Evolutionary conservation across 306 rosid species (phyloP), one percentile per base, ranked within the genome.

Genomic region (Vigna nakashimae): DNA sequence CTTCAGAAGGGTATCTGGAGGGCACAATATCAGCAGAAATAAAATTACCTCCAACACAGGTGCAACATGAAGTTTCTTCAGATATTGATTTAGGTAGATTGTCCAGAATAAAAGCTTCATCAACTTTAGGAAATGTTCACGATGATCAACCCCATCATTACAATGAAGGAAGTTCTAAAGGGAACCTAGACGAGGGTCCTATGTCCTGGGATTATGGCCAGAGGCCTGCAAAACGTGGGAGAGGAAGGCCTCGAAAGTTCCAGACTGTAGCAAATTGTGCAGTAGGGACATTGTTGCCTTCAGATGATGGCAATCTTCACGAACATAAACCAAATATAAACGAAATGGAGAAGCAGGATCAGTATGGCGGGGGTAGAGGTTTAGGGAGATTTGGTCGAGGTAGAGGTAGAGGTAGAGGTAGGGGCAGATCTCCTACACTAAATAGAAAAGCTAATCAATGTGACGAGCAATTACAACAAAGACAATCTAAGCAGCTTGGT

Each of bases 191-290:
- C 26, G 80, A 67, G 60, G 74, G 58, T 7, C 45, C 55, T 12
- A 13, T 32, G 32, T 7, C 63, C 3, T 22, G 22, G 18, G 69
- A 14, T 78, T 18, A 22, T 16, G 24, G 51, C 17, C 28, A 24
- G 56, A 68, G 16, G 20, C 69, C 65, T 45, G 57, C 38, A 65
- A 82, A 71, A 63, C 71, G 65, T 55, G 42, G 51, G 7, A 55
- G 79, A 77, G 86, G 79, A 38, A 77, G 79, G 71, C 82, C 83
- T 69, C 58, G 16, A 75, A 74, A 78, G 42, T 13, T 46, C 51
- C 36, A 59, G 42, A 52, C 71, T 45, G 71, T 4, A 62, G 11
- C 32, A 72, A 67, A 68, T 46, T 4, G 0, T 38, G 26, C 66
- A 72, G 50, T 53, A 71, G 50, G 28, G 53, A n/a, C 43, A 42